Evolutionary conservation across 1,284 basidiomycete species (phyloP).

Genomic region (Heterobasidion annosum): DNA sequence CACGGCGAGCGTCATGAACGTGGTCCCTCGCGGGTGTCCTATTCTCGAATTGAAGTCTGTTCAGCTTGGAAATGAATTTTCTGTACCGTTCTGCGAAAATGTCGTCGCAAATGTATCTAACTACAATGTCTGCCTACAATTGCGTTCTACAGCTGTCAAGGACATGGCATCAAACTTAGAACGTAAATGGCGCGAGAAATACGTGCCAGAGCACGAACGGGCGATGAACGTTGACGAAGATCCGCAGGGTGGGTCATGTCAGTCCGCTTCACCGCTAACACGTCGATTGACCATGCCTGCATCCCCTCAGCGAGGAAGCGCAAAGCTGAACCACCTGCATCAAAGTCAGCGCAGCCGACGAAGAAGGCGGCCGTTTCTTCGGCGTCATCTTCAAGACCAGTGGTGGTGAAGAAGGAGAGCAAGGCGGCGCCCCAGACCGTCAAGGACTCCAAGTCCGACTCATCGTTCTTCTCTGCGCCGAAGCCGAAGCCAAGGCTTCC

Average conservation of each 20-base stretch:
- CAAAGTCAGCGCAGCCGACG: constrained; percentile 42
- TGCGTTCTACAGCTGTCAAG: constrained; percentile 61
- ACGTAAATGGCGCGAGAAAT: constrained; percentile 65
- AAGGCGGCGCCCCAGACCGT: constrained; percentile 27
- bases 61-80: not conserved
- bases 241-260: constrained; percentile 65
- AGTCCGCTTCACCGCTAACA: constrained; percentile 22
- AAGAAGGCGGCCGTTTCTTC: constrained; percentile 55
- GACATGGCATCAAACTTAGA: constrained; percentile 83
- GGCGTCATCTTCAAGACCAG: constrained; percentile 24
- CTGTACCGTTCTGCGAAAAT: constrained; percentile 1
- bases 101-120: constrained; percentile 3
- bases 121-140: constrained; percentile 2
- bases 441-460: constrained; percentile 74
- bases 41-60: not conserved
- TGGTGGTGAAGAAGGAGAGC: constrained; percentile 26
- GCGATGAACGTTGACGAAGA: constrained; percentile 29
- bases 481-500: constrained; percentile 75
- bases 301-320: constrained; percentile 61
- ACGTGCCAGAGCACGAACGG: constrained; percentile 32
- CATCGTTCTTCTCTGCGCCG: constrained; percentile 76
- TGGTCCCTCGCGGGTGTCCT: not conserved
- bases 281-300: constrained; percentile 20
- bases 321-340: constrained; percentile 40
- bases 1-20: not conserved